Evolutionary conservation across 257 asterid genomes (phyloP), one percentile per base, ranked within the genome.

Genomic region (Euphrasia confusa): DNA sequence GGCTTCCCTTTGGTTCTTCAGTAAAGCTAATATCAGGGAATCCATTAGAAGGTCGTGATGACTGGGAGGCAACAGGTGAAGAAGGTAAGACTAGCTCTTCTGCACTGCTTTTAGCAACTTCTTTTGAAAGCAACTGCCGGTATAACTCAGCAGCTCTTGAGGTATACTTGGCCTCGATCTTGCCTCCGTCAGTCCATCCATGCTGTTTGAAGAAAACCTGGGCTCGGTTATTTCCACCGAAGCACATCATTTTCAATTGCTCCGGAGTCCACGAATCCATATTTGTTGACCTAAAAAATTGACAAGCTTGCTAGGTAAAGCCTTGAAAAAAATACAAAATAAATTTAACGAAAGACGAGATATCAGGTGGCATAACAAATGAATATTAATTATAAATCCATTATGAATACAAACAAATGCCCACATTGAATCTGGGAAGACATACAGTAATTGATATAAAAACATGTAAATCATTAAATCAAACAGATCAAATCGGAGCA

Each of bases 101-200:
- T 44, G 81, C 87, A 60, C 64, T 69, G 77, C 96, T 84, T 74
- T 87, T 92, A 71, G 99, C 89, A 78, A 92, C 97, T 82, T 92
- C 99, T 69, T 92, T 92, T 18, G 94, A 40, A 54, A 92, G 96
- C 71, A 87, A 80, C 56, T 93, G 95, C 74, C 80, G 78, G 71
- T 93, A 93, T 69, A 93, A 78, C 54, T 92, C 96, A 68, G 99
- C 97, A 71, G 99, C 99, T 77, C 99, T 89, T 62, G 99, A 92
- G 58, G 94, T 84, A 76, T 89, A 89, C 70, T 92, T 89, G 58
- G 96, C 88, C 78, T 89, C 97, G 52, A 87, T 79, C 84, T 87
- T 89, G 81, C 97, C 94, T 64, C 97, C 99, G 75, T 85, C 99
- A 35, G 73, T 75, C 99, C 99, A 93, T 61, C 99, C 99, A 69